Base-by-base conservation (phyloP, 2,329 filamentous ascomycete genomes). In the Ceratocystis variospora region DNA sequence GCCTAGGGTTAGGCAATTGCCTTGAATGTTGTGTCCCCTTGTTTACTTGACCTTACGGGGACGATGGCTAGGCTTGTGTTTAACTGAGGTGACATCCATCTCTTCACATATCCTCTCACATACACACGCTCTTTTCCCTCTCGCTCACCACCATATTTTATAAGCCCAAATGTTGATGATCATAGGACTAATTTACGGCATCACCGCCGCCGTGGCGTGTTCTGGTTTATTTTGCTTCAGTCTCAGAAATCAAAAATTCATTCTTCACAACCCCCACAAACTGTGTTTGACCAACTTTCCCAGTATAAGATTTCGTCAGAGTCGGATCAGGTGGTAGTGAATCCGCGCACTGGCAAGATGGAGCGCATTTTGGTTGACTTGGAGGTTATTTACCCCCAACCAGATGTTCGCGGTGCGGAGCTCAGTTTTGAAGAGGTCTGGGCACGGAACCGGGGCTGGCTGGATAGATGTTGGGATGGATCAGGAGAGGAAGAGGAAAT, bases 381-480 rank as follows among this genome's bases (percentile, higher is more conserved):
- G 63, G 86, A 91, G 73, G 85, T 86, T 41, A 82, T 97, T 44
- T 97, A 97, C 72, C 92, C 91, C 7, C 87, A 87, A 48, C 83
- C 84, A 25, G 83, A 87, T 59, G 82, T 88, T 68, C 81, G 85
- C 1, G 84, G 83, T 2, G 85, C 85, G 41, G 93, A 96, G 75
- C 81, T 89, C 69, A 93, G 89, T 72, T 96, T 97, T 73, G 94
- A 99, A 73, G 94, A 99, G 76, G 77, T 99, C 25, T 85, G 91
- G 76, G 93, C 93, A 37, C 81, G 81, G 53, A 84, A 84, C 70
- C 83, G 89, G 66, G 93, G 93, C 0, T 86, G 85, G 78, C 76
- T 88, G 44, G 77, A 83, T 69, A 78, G 79, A 59, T 76, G 78
- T 19, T 88, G 84, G 84, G 77, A 28, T 28, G 28, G 5, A 28